A percentile compares a stretch with the other conserved stretches of the same genome.
Evolutionary conservation across 768 basidiomycete genomes (phyloP).

Genomic region (Mycena pura): DNA sequence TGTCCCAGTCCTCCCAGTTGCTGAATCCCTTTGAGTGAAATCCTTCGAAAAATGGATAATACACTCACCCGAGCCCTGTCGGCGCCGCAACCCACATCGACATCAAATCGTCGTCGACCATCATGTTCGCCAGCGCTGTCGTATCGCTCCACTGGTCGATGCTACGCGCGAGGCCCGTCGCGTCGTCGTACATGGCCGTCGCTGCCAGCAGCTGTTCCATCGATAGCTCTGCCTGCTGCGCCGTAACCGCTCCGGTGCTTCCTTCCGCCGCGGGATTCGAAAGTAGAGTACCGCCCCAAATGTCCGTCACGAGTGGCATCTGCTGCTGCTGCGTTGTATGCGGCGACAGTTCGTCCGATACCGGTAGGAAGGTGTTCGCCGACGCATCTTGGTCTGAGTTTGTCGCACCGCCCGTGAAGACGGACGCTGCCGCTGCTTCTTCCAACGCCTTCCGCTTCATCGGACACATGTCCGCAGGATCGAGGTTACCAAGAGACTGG

Average conservation of each 20-base stretch:
- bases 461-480: constrained; percentile 22
- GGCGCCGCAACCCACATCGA: constrained; percentile 20
- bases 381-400: not conserved
- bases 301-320: not conserved
- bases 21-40: not conserved
- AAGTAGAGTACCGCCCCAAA: constrained; percentile 3
- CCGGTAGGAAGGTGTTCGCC: not conserved
- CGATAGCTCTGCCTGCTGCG: constrained; percentile 9
- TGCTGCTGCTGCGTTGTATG: not conserved
- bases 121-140: constrained; percentile 22
- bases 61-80: constrained; percentile 9
- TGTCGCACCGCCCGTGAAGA: not conserved
- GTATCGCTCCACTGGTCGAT: constrained; percentile 18
- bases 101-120: constrained; percentile 21
- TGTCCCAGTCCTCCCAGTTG: constrained; percentile 24
- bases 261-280: not conserved
- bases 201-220: constrained; percentile 24
- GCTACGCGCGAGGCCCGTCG: constrained; percentile 9
- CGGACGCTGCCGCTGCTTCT: constrained; percentile 1
- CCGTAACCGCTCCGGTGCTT: not conserved
- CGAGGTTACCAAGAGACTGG: not conserved
- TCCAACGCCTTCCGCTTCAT: not conserved
- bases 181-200: constrained; percentile 19
- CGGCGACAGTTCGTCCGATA: constrained; percentile 13
- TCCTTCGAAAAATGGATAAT: not conserved